Percentiles rank a stretch among this genome's conserved stretches.
phyloP scores from a whole-genome alignment of 1,139 yeast species.

The Saccharomyces hybrid region DNA sequence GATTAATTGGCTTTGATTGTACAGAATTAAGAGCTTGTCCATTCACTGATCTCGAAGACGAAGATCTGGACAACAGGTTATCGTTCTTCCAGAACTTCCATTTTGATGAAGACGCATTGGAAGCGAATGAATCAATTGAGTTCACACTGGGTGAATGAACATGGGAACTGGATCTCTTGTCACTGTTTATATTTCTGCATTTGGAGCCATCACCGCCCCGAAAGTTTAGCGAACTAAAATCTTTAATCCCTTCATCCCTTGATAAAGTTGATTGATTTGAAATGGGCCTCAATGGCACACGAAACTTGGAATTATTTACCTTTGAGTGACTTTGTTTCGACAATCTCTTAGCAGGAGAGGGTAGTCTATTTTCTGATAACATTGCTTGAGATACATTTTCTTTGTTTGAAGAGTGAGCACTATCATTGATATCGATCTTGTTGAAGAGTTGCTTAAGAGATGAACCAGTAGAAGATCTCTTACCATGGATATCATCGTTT shows the following conservation, averaged over 20 bases:
- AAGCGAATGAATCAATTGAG: neutral
- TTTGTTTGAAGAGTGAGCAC: neutral
- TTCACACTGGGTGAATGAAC: neutral
- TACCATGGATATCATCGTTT: constrained; percentile 3
- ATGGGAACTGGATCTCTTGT: neutral
- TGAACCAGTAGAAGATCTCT: constrained; percentile 29
- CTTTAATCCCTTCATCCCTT: neutral
- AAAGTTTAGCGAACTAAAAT: neutral
- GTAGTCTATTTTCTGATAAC: neutral
- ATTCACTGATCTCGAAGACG: neutral
- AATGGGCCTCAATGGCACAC: neutral
- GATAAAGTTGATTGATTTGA: neutral
- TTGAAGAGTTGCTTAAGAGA: constrained; percentile 27
- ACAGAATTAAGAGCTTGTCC: neutral
- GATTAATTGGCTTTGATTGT: constrained; percentile 2
- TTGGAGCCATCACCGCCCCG: neutral
- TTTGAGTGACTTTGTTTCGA: neutral
- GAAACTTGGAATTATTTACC: neutral
- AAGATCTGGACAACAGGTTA: neutral
- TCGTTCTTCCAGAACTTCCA: constrained; percentile 33
- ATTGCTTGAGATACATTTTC: neutral
- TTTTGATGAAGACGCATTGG: constrained; percentile 12
- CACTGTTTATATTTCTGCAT: neutral
- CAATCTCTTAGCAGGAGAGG: neutral
- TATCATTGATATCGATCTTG: constrained; percentile 23